phyloP scores from a whole-genome alignment of 2,329 filamentous ascomycete species.

The Dryadomyces sulphureus region DNA sequence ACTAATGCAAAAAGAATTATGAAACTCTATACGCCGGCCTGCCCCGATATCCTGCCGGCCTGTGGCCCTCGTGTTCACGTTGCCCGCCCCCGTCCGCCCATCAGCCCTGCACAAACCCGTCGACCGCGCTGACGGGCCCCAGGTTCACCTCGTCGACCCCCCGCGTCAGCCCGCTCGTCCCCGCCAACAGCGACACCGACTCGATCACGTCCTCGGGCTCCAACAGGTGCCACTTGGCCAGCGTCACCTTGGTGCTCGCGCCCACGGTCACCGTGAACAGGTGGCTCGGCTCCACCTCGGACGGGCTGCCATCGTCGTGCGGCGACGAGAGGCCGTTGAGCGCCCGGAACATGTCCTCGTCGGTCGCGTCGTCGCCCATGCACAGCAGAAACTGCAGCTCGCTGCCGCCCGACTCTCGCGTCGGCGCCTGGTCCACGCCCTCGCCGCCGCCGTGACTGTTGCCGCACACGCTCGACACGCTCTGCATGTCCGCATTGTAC shows the following conservation, averaged over 20 bases:
- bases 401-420: slow-evolving; percentile 16
- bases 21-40: no score
- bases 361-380: slow-evolving; percentile 88
- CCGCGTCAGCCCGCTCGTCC: slow-evolving; percentile 19
- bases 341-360: slow-evolving; percentile 92
- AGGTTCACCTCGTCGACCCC: slow-evolving; percentile 39
- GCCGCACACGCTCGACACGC: slow-evolving; percentile 13
- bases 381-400: slow-evolving; percentile 79
- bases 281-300: slow-evolving; percentile 45
- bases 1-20: no score
- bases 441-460: slow-evolving; percentile 6
- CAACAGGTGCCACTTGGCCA: slow-evolving; percentile 78
- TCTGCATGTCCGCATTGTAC: slow-evolving; percentile 38
- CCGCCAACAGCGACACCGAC: slow-evolving; percentile 40
- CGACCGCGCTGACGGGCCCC: slow-evolving; percentile 36
- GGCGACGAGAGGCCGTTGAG: slow-evolving; percentile 41
- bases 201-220: slow-evolving; percentile 83
- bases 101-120: slow-evolving; percentile 39
- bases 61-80: no score
- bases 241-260: slow-evolving; percentile 78
- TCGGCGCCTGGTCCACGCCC: not conserved
- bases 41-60: no score
- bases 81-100: no score
- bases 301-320: slow-evolving; percentile 20
- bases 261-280: slow-evolving; percentile 89